Conservation (phyloP, 208 protist genomes). For the Crithidia expoeki region DNA sequence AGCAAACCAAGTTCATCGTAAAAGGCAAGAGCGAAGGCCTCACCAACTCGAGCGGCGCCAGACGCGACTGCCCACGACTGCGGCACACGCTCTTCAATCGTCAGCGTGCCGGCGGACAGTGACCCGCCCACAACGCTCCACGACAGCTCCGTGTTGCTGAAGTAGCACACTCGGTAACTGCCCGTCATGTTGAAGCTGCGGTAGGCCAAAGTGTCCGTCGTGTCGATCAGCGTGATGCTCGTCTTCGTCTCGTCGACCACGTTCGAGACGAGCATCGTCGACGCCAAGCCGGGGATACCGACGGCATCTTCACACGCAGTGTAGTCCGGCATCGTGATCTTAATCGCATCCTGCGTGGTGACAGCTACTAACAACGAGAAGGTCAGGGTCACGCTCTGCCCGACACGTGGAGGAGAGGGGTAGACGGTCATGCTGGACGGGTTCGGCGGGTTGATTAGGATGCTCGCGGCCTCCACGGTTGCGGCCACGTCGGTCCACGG, state of each 20-base stretch:
- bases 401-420: slow-evolving; percentile 78
- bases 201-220: slow-evolving; percentile 69
- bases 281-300: slow-evolving; percentile 42
- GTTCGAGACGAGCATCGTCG: slow-evolving; percentile 39
- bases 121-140: slow-evolving; percentile 84
- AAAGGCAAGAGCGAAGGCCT: slow-evolving; percentile 67
- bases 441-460: slow-evolving; percentile 57
- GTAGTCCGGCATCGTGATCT: slow-evolving; percentile 43
- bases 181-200: slow-evolving; percentile 79
- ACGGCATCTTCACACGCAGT: slow-evolving; percentile 54
- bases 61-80: slow-evolving; percentile 46
- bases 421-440: slow-evolving; percentile 64
- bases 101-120: slow-evolving; percentile 42
- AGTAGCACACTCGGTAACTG: slow-evolving; percentile 83
- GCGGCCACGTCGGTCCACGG: slow-evolving; percentile 72
- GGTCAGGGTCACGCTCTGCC: slow-evolving; percentile 84
- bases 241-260: slow-evolving; percentile 48
- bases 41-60: slow-evolving; percentile 40
- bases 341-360: slow-evolving; percentile 55
- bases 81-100: slow-evolving; percentile 48
- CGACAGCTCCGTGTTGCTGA: slow-evolving; percentile 53
- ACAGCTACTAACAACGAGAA: slow-evolving; percentile 63
- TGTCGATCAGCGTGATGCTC: slow-evolving; percentile 61
- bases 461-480: slow-evolving; percentile 35
- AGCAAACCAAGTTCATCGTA: slow-evolving; percentile 48